Percentiles rank a stretch among this genome's conserved stretches.
These are phyloP conservation scores for Zygotorulaspora chibaensis DNA, from an alignment of 805 yeast species.

Conservation along the genomic window DNA sequence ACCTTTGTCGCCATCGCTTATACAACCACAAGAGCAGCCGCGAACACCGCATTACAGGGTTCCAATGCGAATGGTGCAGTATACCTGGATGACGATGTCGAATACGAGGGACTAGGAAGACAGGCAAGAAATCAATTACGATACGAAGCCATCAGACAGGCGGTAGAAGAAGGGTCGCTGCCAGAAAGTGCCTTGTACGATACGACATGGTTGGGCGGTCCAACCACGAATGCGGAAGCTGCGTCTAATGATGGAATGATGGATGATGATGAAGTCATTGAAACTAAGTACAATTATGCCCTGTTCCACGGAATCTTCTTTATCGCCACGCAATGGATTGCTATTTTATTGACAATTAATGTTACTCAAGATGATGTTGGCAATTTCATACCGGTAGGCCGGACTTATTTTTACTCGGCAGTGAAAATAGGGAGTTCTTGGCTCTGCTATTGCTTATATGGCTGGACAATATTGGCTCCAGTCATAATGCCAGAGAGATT, in stretches of 20 bases:
- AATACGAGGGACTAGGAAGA: slow-evolving; percentile 42
- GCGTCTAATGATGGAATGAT: slow-evolving; percentile 37
- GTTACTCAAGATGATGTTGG: slow-evolving; percentile 81
- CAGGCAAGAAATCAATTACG: slow-evolving; percentile 65
- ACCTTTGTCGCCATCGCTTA: slow-evolving; percentile 94
- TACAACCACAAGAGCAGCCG: slow-evolving; percentile 96
- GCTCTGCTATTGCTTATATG: slow-evolving; percentile 81
- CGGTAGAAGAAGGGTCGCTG: slow-evolving; percentile 92
- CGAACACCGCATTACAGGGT: slow-evolving; percentile 61
- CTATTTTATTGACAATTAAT: slow-evolving; percentile 86
- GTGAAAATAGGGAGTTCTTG: slow-evolving; percentile 88
- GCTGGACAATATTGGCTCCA: slow-evolving; percentile 92
- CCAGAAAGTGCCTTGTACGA: slow-evolving; percentile 90
- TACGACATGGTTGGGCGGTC: slow-evolving; percentile 49
- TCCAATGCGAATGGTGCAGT: slow-evolving; percentile 37
- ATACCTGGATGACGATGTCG: slow-evolving; percentile 30
- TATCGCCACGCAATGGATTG: slow-evolving; percentile 95
- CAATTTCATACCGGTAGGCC: slow-evolving; percentile 92
- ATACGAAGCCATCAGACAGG: slow-evolving; percentile 82
- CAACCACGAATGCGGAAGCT: slow-evolving; percentile 31
- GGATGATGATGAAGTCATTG: slow-evolving; percentile 54
- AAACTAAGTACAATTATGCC: slow-evolving; percentile 78
- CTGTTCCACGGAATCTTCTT: slow-evolving; percentile 88
- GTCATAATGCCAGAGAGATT: slow-evolving; percentile 87
- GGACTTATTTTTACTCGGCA: slow-evolving; percentile 95